Percentiles rank a stretch among this genome's conserved stretches.
Conservation (phyloP, 495 filamentous ascomycete species). For the Delitschia confertaspora region DNA sequence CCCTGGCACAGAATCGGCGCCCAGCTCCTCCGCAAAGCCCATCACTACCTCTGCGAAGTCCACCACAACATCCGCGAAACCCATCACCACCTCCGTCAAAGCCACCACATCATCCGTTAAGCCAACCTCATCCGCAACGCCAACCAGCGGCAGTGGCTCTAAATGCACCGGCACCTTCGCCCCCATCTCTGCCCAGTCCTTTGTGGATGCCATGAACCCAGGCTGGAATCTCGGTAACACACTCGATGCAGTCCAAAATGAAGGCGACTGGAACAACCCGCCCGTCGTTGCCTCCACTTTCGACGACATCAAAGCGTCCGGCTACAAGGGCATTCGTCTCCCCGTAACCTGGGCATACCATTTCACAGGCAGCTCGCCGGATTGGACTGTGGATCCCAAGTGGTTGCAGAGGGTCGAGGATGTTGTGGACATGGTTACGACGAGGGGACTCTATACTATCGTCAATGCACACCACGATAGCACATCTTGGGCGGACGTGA, state of each 20-base stretch:
- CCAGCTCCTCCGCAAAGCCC: background rate
- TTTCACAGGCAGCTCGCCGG: slow-evolving; percentile 42
- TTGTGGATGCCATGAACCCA: slow-evolving; percentile 34
- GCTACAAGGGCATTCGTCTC: slow-evolving; percentile 52
- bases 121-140: slow-evolving; percentile 3
- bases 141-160: slow-evolving; percentile 4
- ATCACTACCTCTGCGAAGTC: slow-evolving; percentile 1
- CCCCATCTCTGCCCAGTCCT: slow-evolving; percentile 35
- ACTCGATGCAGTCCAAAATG: slow-evolving; percentile 48
- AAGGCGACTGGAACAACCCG: slow-evolving; percentile 53
- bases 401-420: slow-evolving; percentile 55
- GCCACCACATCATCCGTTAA: background rate
- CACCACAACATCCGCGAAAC: background rate
- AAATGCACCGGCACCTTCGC: slow-evolving; percentile 36
- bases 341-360: slow-evolving; percentile 55
- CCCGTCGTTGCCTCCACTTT: slow-evolving; percentile 44
- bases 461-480: slow-evolving; percentile 56
- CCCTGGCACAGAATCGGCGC: background rate
- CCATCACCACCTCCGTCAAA: background rate
- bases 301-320: slow-evolving; percentile 43
- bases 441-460: slow-evolving; percentile 44
- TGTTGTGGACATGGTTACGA: slow-evolving; percentile 49
- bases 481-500: slow-evolving; percentile 53
- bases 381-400: slow-evolving; percentile 44
- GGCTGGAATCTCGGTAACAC: slow-evolving; percentile 47